Evolutionary conservation across 371 early-diverging fungal species (phyloP).

Genomic region (Circinella umbellata): DNA sequence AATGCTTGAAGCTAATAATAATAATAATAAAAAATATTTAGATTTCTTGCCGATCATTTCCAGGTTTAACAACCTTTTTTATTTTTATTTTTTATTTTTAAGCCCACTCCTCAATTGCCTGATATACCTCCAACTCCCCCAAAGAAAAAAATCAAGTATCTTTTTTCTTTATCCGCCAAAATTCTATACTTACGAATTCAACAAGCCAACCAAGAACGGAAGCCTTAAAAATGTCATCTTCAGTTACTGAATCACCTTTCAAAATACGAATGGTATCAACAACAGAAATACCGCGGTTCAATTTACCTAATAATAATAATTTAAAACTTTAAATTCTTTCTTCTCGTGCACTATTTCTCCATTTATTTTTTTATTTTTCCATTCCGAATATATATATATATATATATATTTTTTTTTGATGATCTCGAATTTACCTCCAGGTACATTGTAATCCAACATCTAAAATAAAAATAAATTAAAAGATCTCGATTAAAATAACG

Average conservation of each 20-base stretch:
- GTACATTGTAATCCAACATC: conserved; percentile 81
- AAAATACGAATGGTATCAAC: conserved; percentile 86
- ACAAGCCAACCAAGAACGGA: conserved; percentile 94
- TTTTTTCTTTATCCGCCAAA: too few species aligned
- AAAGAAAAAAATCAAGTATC: too few species aligned
- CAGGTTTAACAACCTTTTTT: neutral
- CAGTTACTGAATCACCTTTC: conserved; percentile 70
- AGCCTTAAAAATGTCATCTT: conserved; percentile 86
- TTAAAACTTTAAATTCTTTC: too few species aligned
- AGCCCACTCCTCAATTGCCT: neutral
- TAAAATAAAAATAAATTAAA: conserved; percentile 21
- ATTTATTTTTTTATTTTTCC: too few species aligned
- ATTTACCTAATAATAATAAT: conserved; percentile 75
- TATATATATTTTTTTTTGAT: too few species aligned
- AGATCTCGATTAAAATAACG: too few species aligned
- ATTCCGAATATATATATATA: too few species aligned
- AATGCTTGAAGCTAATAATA: conserved; percentile 92
- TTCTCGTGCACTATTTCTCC: too few species aligned
- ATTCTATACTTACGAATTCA: conserved; percentile 75
- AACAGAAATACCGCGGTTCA: conserved; percentile 97
- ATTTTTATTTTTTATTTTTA: neutral
- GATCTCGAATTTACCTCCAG: conserved; percentile 62
- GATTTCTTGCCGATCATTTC: neutral
- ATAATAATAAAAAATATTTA: neutral
- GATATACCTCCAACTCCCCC: too few species aligned